Evolutionary conservation across 2,329 filamentous ascomycete genomes (phyloP), one percentile per base, ranked within the genome.

Genomic region (Colletotrichum caudatum): DNA sequence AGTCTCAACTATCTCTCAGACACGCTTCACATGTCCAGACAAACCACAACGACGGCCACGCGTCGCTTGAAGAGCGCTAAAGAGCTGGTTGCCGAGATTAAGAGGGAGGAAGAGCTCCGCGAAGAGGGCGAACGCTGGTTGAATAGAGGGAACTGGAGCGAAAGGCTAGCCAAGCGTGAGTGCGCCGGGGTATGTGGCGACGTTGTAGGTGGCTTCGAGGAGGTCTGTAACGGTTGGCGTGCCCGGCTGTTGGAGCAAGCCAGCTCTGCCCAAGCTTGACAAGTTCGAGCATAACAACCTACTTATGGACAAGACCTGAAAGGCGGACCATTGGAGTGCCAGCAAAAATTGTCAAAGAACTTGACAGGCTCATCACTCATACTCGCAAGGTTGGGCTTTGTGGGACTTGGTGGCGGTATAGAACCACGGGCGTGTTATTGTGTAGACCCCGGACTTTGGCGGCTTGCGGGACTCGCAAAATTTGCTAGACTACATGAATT

Each of bases 151-250:
- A 93, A 94, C 76, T 98, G 95, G 95, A 89, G 94, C 61, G 90
- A 92, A 75, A 88, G 92, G 66, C 81, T 98, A 46, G 85, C 89
- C 74, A 91, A 90, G 65, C 88, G 95, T 66, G 94, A 97, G 80
- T 97, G 94, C 73, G 94, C 93, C 9, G 87, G 87, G 29, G 93
- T 95, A 18, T 98, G 96, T 81, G 88, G 91, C 5, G 94, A 97
- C 72, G 95, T 99, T 1, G 91, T 98, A 44, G 92, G 92, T 57
- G 96, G 96, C 0, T 98, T 99, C 78, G 95, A 98, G 81, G 92
- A 94, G 78, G 91, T 95, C 1, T 98, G 94, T 82, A 92, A 95
- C 69, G 89, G 90, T 68, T 96, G 95, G 93, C 89, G 95, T 78
- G 90, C 91, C 78, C 89, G 92, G 75, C 82, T 97, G 59, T 87